Percentiles rank a stretch among this genome's conserved stretches.
Evolutionary conservation across 352 stramenopile genomes (phyloP).

Genomic region (Aphanomyces euteiches): DNA sequence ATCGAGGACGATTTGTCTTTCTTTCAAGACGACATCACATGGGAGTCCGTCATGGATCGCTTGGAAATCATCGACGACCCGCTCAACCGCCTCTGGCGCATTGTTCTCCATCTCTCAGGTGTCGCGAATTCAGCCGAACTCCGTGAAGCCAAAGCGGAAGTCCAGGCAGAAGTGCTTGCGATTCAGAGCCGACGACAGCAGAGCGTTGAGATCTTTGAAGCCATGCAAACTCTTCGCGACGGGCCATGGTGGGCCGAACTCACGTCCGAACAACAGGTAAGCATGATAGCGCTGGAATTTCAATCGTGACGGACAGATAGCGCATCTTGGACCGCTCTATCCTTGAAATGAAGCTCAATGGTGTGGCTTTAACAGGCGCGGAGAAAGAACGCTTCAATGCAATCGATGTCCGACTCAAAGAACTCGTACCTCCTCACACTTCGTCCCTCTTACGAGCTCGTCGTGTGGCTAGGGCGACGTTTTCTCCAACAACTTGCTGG

Average conservation of each 20-base stretch:
- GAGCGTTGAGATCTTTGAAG: constrained; percentile 89
- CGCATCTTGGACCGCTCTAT: constrained; percentile 89
- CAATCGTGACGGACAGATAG: constrained; percentile 23
- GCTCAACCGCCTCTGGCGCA: constrained; percentile 92
- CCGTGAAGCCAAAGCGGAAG: constrained; percentile 90
- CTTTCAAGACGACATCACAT: constrained; percentile 33
- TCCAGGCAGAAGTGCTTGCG: constrained; percentile 93
- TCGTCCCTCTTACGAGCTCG: not conserved
- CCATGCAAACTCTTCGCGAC: constrained; percentile 81
- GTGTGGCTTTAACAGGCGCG: constrained; percentile 90
- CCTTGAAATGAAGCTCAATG: constrained; percentile 85
- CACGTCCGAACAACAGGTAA: constrained; percentile 60
- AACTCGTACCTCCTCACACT: constrained; percentile 58
- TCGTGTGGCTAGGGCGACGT: constrained; percentile 71
- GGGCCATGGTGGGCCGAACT: constrained; percentile 45
- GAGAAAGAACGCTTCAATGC: constrained; percentile 94
- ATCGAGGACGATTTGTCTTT: no score
- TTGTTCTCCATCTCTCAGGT: constrained; percentile 96
- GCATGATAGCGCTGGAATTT: not conserved
- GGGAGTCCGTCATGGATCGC: constrained; percentile 85
- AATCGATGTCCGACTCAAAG: constrained; percentile 90
- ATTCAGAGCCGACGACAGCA: constrained; percentile 91
- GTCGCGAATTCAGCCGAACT: constrained; percentile 96
- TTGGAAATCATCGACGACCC: constrained; percentile 90
- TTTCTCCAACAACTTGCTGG: constrained; percentile 97